A percentile compares a stretch with the other conserved stretches of the same genome.
These are phyloP conservation scores for Cladosporium halotolerans DNA, from an alignment of 2,329 filamentous ascomycete species.

Conservation along the genomic window DNA sequence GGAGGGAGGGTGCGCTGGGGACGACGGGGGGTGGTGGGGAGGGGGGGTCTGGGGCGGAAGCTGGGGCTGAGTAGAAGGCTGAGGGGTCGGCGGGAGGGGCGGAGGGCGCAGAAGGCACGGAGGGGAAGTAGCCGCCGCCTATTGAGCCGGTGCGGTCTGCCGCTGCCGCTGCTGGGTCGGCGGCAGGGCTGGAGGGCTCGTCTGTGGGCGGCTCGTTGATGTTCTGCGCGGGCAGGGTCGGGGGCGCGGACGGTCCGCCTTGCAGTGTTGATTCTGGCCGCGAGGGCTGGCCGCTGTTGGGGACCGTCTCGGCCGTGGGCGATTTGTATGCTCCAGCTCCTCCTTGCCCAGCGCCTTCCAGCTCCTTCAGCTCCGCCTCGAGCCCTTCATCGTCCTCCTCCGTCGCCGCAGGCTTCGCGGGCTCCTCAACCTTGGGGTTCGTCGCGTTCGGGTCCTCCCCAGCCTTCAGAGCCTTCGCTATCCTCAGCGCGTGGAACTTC, in stretches of 20 bases:
- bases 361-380: slow-evolving; percentile 22
- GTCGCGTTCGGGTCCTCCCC: slow-evolving; percentile 87
- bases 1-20: slow-evolving; percentile 12
- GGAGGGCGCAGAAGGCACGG: slow-evolving; percentile 38
- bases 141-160: slow-evolving; percentile 40
- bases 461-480: slow-evolving; percentile 82
- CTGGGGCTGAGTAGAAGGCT: slow-evolving; percentile 19
- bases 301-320: slow-evolving; percentile 54
- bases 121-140: slow-evolving; percentile 55
- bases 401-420: slow-evolving; percentile 8
- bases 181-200: slow-evolving; percentile 44
- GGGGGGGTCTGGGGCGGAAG: slow-evolving; percentile 1
- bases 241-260: slow-evolving; percentile 29
- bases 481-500: slow-evolving; percentile 90
- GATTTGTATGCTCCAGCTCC: slow-evolving; percentile 31
- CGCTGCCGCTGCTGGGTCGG: slow-evolving; percentile 29
- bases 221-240: slow-evolving; percentile 39
- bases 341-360: slow-evolving; percentile 16
- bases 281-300: slow-evolving; percentile 49
- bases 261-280: slow-evolving; percentile 22
- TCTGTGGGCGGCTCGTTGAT: slow-evolving; percentile 1
- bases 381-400: slow-evolving; percentile 19
- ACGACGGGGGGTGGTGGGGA: slow-evolving; percentile 1
- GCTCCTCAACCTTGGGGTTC: slow-evolving; percentile 63
- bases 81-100: slow-evolving; percentile 11